Conservation (phyloP, 75 land plant genomes). For the Cunninghamia lanceolata region DNA sequence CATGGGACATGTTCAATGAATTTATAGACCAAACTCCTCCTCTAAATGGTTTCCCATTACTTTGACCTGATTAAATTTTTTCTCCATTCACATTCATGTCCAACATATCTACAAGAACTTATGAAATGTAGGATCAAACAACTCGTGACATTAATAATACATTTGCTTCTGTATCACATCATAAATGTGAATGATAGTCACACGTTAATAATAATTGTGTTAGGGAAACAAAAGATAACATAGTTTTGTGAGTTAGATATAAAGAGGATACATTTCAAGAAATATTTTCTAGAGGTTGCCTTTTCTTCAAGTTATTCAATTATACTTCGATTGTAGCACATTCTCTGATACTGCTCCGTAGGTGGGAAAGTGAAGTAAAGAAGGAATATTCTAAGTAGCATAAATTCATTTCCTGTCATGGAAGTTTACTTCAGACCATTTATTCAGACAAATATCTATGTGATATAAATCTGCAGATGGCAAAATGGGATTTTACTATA, state of each 20-base stretch:
- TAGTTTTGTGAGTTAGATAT: neutral
- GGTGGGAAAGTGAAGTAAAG: neutral
- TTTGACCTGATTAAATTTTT: neutral
- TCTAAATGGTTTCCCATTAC: conserved; percentile 61
- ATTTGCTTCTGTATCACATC: neutral
- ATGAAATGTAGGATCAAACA: neutral
- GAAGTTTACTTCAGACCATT: neutral
- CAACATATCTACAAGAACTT: neutral
- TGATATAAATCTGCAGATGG: conserved; percentile 52
- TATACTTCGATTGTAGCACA: neutral
- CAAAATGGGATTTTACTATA: conserved; percentile 89
- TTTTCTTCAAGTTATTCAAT: neutral
- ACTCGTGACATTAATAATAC: neutral
- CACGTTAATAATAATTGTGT: neutral
- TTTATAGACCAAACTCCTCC: conserved; percentile 68
- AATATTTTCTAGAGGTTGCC: neutral
- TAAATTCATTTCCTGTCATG: neutral
- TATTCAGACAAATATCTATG: neutral
- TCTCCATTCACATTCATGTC: neutral
- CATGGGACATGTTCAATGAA: conserved; percentile 87
- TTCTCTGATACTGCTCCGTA: neutral
- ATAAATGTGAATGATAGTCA: neutral
- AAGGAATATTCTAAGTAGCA: neutral
- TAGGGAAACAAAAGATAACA: neutral
- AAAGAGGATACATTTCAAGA: neutral